Conservation (phyloP, 2,329 filamentous ascomycete species). For the Botryosphaeria dothidea region DNA sequence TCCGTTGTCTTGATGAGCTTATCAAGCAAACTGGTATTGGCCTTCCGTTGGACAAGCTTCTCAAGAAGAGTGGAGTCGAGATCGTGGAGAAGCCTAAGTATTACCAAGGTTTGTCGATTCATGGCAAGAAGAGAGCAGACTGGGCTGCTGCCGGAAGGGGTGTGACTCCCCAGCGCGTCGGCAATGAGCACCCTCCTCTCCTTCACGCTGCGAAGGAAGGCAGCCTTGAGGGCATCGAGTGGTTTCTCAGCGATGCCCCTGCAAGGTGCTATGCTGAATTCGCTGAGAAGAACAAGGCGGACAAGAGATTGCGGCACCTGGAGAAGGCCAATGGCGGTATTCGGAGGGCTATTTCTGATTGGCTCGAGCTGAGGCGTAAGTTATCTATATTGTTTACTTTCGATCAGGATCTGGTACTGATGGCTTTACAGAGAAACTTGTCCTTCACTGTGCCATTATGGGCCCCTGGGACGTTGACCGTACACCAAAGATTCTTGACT, state of each 20-base stretch:
- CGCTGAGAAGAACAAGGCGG: conserved; percentile 60
- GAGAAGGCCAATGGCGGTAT: conserved; percentile 62
- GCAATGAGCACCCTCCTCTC: conserved; percentile 56
- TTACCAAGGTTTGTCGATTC: conserved; percentile 76
- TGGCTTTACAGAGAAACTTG: conserved; percentile 58
- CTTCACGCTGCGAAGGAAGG: conserved; percentile 59
- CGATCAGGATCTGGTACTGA: too few species aligned
- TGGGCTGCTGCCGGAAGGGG: conserved; percentile 69
- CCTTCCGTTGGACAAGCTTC: conserved; percentile 67
- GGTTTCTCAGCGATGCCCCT: conserved; percentile 73
- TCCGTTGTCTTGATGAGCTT: conserved; percentile 61
- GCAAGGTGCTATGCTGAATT: conserved; percentile 69
- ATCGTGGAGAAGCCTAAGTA: conserved; percentile 65
- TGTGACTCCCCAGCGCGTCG: conserved; percentile 20
- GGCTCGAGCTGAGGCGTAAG: conserved; percentile 63
- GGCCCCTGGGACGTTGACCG: conserved; percentile 35
- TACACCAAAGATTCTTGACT: conserved; percentile 61
- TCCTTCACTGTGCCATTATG: conserved; percentile 62
- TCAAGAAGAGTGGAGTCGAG: conserved; percentile 65
- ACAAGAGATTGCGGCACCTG: conserved; percentile 64
- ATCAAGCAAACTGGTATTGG: conserved; percentile 69
- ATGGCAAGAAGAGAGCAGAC: conserved; percentile 71
- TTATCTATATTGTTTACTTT: conserved; percentile 21
- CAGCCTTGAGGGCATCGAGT: conserved; percentile 70
- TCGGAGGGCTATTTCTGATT: conserved; percentile 62